These are phyloP conservation scores for Paramecium tetraurelia DNA, from an alignment of 73 alveolate species.

Conservation along the genomic window DNA sequence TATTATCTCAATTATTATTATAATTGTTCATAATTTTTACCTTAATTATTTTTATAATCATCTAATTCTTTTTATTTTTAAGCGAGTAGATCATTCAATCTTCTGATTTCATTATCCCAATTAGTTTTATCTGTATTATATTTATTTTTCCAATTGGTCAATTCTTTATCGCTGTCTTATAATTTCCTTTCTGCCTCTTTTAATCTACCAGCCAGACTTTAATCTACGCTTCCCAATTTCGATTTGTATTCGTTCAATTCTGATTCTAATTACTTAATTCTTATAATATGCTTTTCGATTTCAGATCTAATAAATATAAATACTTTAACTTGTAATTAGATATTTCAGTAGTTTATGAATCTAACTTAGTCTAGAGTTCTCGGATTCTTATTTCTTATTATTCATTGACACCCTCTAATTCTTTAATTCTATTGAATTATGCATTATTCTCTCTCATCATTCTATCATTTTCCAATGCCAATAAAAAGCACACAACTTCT, in stretches of 20 bases:
- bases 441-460: not conserved
- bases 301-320: not conserved
- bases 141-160: not conserved
- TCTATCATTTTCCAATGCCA: slow-evolving; percentile 4
- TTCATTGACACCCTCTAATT: not conserved
- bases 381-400: not conserved
- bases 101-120: not conserved
- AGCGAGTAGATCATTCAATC: not conserved
- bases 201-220: not conserved
- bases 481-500: slow-evolving; percentile 18
- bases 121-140: slow-evolving; percentile 3
- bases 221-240: not conserved
- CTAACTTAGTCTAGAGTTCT: not conserved
- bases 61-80: not conserved
- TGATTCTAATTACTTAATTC: slow-evolving; percentile 9
- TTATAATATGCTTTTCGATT: not conserved
- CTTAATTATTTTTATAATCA: not conserved
- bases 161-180: not conserved
- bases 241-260: slow-evolving; percentile 8
- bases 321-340: not conserved
- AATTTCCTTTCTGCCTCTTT: not conserved
- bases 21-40: not conserved
- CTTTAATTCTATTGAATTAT: not conserved
- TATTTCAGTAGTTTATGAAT: not conserved
- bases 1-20: not conserved